Evolutionary conservation across 805 yeast genomes (phyloP).

Genomic region (Teunomyces kruisii): DNA sequence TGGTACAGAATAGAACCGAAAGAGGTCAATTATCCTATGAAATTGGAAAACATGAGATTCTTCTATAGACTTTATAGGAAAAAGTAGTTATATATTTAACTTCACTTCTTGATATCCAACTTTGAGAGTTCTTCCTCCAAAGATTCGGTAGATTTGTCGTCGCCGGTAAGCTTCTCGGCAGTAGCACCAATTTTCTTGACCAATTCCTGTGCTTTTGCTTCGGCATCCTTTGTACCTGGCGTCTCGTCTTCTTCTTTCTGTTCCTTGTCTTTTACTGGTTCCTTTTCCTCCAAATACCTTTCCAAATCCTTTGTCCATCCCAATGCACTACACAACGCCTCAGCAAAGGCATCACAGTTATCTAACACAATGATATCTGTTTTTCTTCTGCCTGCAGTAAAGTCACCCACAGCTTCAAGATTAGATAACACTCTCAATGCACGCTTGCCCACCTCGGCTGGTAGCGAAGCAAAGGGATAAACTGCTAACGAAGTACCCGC

Average conservation of each 20-base stretch:
- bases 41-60: conserved; percentile 85
- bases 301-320: conserved; percentile 65
- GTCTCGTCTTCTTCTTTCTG: conserved; percentile 3
- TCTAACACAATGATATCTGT: conserved; percentile 61
- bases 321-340: conserved; percentile 47
- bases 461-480: conserved; percentile 85
- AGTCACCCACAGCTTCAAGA: conserved; percentile 76
- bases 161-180: background rate
- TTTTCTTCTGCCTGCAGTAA: conserved; percentile 46
- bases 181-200: conserved; percentile 9
- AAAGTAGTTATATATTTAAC: conserved; percentile 26
- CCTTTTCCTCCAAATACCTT: conserved; percentile 26
- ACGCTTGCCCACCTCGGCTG: conserved; percentile 54
- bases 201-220: conserved; percentile 4
- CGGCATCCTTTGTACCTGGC: too few species aligned
- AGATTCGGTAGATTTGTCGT: background rate
- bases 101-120: conserved; percentile 3
- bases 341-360: conserved; percentile 67
- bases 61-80: conserved; percentile 73
- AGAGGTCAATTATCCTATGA: conserved; percentile 57
- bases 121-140: conserved; percentile 6
- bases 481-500: conserved; percentile 94
- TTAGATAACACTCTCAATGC: conserved; percentile 68
- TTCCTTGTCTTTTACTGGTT: background rate
- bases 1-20: conserved; percentile 68